phyloP scores from a whole-genome alignment of 1,139 yeast genomes.

The Hemisphaericaspora subhashii region DNA sequence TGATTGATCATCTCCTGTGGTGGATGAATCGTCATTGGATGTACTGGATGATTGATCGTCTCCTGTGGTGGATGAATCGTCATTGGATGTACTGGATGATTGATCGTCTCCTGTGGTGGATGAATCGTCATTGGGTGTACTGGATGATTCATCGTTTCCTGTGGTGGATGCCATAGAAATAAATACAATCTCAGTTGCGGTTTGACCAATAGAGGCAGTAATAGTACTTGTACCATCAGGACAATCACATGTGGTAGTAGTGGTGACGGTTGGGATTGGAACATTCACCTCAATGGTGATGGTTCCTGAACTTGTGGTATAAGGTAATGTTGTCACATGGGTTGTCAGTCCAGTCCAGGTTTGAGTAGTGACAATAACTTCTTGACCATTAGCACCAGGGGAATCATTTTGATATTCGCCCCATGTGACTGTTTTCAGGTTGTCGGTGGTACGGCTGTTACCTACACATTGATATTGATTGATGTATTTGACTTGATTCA shows the following conservation, averaged over 20 bases:
- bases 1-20: no score
- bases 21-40: no score
- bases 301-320: conserved; percentile 12
- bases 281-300: conserved; percentile 18
- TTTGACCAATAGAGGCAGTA: background rate
- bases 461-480: conserved; percentile 18
- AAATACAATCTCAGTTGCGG: background rate
- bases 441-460: background rate
- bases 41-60: no score
- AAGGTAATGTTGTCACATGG: conserved; percentile 21
- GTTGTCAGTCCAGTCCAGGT: conserved; percentile 28
- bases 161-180: no score
- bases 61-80: background rate
- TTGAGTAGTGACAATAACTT: conserved; percentile 20
- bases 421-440: conserved; percentile 10
- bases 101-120: background rate
- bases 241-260: conserved; percentile 19
- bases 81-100: background rate
- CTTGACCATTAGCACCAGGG: conserved; percentile 23
- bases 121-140: no score
- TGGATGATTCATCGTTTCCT: background rate
- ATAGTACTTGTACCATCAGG: conserved; percentile 13
- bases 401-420: conserved; percentile 10
- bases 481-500: background rate
- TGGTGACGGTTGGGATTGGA: conserved; percentile 21